A percentile compares a stretch with the other conserved stretches of the same genome.
Conservation (phyloP, 2,329 filamentous ascomycete species). For the Trichoderma sp. region DNA sequence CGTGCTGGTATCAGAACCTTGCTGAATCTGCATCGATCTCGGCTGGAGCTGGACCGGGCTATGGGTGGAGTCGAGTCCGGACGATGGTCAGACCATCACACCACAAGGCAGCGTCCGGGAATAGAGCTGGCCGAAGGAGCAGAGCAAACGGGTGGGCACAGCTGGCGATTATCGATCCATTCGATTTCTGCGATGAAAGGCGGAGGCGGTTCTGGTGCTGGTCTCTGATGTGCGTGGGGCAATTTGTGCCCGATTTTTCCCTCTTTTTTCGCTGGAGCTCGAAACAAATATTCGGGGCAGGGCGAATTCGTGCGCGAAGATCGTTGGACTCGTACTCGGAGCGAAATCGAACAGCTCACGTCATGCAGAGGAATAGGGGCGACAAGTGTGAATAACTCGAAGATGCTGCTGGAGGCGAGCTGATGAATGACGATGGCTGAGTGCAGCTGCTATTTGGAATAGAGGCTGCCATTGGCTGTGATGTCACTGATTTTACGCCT, state of each 20-base stretch:
- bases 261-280: slow-evolving; percentile 1
- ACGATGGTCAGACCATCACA: slow-evolving; percentile 29
- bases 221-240: slow-evolving; percentile 18
- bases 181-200: slow-evolving; percentile 10
- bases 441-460: neutral
- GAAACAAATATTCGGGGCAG: neutral
- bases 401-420: neutral
- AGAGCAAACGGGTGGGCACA: slow-evolving; percentile 7
- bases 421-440: neutral
- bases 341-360: slow-evolving; percentile 14
- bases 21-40: slow-evolving; percentile 27
- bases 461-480: slow-evolving; percentile 9
- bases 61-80: slow-evolving; percentile 20
- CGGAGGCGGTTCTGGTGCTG: slow-evolving; percentile 4
- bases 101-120: slow-evolving; percentile 26
- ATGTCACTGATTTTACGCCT: slow-evolving; percentile 12
- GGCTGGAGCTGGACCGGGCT: slow-evolving; percentile 22
- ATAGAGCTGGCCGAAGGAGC: slow-evolving; percentile 21
- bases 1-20: slow-evolving; percentile 11
- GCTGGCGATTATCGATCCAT: slow-evolving; percentile 21
- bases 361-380: slow-evolving; percentile 22
- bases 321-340: slow-evolving; percentile 24
- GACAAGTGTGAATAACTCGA: neutral
- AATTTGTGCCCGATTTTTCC: slow-evolving; percentile 23
- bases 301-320: neutral